These are phyloP conservation scores for Niebla homalea DNA, from an alignment of 495 filamentous ascomycete species.

Conservation along the genomic window DNA sequence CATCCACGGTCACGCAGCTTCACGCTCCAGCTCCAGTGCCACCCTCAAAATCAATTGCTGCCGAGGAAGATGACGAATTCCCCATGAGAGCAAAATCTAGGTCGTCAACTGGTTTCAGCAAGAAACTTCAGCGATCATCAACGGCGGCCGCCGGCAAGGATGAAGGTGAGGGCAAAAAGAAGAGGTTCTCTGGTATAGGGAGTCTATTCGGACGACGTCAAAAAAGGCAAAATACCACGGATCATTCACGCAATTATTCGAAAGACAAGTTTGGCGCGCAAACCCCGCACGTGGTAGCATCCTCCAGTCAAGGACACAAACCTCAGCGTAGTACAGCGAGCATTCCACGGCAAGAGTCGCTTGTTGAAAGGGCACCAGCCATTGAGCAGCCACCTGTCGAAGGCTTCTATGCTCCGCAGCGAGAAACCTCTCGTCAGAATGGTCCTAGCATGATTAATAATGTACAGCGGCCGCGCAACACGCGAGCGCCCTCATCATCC, in stretches of 20 bases:
- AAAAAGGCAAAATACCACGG: constrained; percentile 10
- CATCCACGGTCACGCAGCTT: background rate
- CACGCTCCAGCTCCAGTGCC: background rate
- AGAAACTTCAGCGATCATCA: constrained; percentile 16
- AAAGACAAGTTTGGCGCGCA: background rate
- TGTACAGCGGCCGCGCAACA: background rate
- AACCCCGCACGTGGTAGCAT: background rate
- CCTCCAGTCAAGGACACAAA: constrained; percentile 1
- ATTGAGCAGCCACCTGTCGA: constrained; percentile 14
- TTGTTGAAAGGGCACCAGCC: background rate
- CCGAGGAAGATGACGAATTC: constrained; percentile 20
- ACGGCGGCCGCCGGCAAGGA: constrained; percentile 18
- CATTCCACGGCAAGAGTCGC: background rate
- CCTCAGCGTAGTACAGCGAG: background rate
- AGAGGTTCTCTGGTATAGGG: constrained; percentile 33
- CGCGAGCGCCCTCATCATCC: background rate
- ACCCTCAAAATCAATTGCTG: background rate
- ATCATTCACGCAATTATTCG: background rate
- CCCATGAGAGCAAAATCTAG: constrained; percentile 15
- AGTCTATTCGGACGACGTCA: constrained; percentile 14
- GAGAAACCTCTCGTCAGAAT: background rate
- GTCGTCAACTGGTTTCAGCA: constrained; percentile 3
- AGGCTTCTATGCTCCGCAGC: constrained; percentile 23
- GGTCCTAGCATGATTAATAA: background rate
- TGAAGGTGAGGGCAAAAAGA: constrained; percentile 21